phyloP scores from a whole-genome alignment of 345 rosid species.

The Populus deltoides region DNA sequence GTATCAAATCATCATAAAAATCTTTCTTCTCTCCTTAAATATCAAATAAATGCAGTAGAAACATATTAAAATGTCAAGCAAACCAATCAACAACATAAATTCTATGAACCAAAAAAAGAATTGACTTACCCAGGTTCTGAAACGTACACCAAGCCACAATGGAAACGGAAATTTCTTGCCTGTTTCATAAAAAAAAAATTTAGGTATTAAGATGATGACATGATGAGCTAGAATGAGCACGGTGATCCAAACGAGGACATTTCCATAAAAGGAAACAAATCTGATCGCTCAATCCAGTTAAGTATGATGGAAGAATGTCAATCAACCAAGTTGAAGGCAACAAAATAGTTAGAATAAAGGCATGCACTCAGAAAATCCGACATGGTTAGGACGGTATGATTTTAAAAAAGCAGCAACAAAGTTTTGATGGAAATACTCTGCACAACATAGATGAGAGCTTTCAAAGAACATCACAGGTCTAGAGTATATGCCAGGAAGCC shows the following conservation, averaged over 20 bases:
- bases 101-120: not conserved
- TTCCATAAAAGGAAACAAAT: too few species aligned
- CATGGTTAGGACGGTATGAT: too few species aligned
- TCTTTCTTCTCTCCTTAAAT: not conserved
- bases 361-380: not conserved
- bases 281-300: too few species aligned
- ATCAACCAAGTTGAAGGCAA: too few species aligned
- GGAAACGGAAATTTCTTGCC: constrained; percentile 94
- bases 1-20: not conserved
- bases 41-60: not conserved
- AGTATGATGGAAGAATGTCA: too few species aligned
- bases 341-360: too few species aligned
- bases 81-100: not conserved
- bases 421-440: not conserved
- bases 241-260: not conserved
- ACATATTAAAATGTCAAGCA: not conserved
- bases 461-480: too few species aligned
- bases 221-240: not conserved
- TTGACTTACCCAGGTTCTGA: constrained; percentile 83
- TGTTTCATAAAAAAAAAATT: constrained; percentile 32
- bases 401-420: too few species aligned
- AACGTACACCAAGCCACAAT: constrained; percentile 85
- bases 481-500: too few species aligned
- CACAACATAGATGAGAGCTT: not conserved
- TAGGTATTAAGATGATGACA: not conserved